Evolutionary conservation across 805 yeast genomes (phyloP), one percentile per base, ranked within the genome.

Genomic region (Lachancea cidri): DNA sequence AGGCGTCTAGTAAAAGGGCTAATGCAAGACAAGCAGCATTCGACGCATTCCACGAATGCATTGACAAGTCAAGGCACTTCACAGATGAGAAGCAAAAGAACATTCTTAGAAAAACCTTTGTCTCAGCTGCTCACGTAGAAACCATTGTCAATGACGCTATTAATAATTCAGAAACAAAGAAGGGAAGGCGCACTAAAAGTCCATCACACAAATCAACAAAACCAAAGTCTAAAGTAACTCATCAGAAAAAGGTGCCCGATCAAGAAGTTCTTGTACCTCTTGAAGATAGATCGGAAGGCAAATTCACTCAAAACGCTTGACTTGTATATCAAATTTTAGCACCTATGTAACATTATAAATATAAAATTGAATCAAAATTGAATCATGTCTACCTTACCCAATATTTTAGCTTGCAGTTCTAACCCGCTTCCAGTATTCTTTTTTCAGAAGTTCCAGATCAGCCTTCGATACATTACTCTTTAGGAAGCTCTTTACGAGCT

Each of bases 71-170:
- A 17, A 29, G 37, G 24, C 36, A 31, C 17, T 33, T 24, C 25
- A 40, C 47, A 17, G 35, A 38, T 14, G 41, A 42, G 9, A 38
- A 37, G 35, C 43, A 45, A 13, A 39, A 33, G 15, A 16, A 41
- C 22, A 29, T 44, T 16, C 29, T 37, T 16, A 38, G 44, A 20
- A 29, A 16, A 5, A 33, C 32, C 7, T 8, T 29, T n/a, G 32
- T 13, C n/a, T 14, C 29, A n/a, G 25, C 17, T 17, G 35, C 49
- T 33, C 45, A 47, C 3, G 29, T 49, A 9, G 46, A 44, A 15
- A 45, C 44, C 16, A 42, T 50, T 13, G 45, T 53, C 8, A 32
- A 45, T 6, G 53, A 49, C 29, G 41, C 51, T 7, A 18, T 53
- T 17, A 33, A 32, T 16, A 22, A 22, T 11, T 11, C 27, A 11